These are phyloP conservation scores for Moniliophthora roreri DNA, from an alignment of 1,284 basidiomycete species.

Conservation along the genomic window DNA sequence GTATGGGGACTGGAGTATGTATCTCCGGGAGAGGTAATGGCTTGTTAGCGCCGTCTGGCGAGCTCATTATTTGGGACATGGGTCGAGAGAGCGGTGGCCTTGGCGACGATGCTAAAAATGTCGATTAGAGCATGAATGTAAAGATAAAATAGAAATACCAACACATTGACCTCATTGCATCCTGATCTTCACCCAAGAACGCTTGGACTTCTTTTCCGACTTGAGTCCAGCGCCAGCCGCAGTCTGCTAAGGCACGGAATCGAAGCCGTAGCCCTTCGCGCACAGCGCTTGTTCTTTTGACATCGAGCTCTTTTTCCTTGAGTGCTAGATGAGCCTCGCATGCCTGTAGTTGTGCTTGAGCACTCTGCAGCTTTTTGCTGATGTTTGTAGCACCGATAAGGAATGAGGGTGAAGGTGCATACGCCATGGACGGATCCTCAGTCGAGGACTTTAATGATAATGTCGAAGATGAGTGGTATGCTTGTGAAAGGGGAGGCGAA, in stretches of 20 bases:
- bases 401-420: constrained; percentile 30
- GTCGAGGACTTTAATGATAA: constrained; percentile 29
- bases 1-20: constrained; percentile 13
- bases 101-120: background rate
- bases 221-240: constrained; percentile 65
- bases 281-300: constrained; percentile 48
- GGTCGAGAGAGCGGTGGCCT: background rate
- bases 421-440: constrained; percentile 21
- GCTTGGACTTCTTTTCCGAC: constrained; percentile 58
- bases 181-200: constrained; percentile 8
- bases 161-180: constrained; percentile 7
- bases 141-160: background rate
- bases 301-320: constrained; percentile 65
- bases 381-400: constrained; percentile 29
- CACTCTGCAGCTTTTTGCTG: constrained; percentile 55
- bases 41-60: background rate
- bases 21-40: constrained; percentile 1
- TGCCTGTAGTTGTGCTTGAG: constrained; percentile 74
- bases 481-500: constrained; percentile 22
- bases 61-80: background rate
- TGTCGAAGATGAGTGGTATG: constrained; percentile 33
- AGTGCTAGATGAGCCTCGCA: constrained; percentile 70
- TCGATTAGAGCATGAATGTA: too few relatives aligned
- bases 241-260: constrained; percentile 64
- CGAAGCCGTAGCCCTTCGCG: constrained; percentile 60